phyloP scores from a whole-genome alignment of 441 rosid genomes.

The Theobroma grandiflorum region DNA sequence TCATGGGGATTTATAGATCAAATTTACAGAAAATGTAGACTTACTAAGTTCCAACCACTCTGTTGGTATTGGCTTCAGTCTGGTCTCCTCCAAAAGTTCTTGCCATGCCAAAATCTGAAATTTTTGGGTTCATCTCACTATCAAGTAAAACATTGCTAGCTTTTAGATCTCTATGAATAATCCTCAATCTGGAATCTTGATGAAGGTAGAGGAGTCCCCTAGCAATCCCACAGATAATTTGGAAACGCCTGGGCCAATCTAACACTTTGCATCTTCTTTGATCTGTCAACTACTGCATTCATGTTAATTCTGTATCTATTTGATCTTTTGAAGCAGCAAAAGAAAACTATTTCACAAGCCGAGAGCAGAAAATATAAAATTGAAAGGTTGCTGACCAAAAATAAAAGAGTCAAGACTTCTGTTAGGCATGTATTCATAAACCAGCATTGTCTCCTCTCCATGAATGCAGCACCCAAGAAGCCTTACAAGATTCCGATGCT shows the following conservation, averaged over 20 bases:
- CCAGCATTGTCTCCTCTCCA: slow-evolving; percentile 6
- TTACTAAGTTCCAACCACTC: slow-evolving; percentile 26
- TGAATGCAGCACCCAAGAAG: slow-evolving; percentile 13
- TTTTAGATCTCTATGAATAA: slow-evolving; percentile 17
- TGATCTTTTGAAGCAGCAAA: neutral
- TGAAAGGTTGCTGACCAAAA: neutral
- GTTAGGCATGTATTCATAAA: slow-evolving; percentile 19
- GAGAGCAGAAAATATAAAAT: neutral
- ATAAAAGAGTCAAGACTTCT: slow-evolving; percentile 5
- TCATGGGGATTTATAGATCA: neutral
- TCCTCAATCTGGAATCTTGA: neutral
- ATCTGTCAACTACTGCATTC: neutral
- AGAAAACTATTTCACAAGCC: neutral
- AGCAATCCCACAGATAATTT: slow-evolving; percentile 6
- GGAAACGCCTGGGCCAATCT: slow-evolving; percentile 12
- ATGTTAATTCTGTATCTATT: neutral
- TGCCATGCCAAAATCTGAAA: slow-evolving; percentile 16
- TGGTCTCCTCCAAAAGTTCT: slow-evolving; percentile 18
- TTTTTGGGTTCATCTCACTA: slow-evolving; percentile 7
- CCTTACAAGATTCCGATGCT: slow-evolving; percentile 23
- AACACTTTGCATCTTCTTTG: neutral
- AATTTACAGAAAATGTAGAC: neutral
- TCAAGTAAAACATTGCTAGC: slow-evolving; percentile 13
- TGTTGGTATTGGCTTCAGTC: slow-evolving; percentile 12
- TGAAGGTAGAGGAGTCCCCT: neutral